Conservation (phyloP, 768 basidiomycete species). For the Mycena alexandri region DNA sequence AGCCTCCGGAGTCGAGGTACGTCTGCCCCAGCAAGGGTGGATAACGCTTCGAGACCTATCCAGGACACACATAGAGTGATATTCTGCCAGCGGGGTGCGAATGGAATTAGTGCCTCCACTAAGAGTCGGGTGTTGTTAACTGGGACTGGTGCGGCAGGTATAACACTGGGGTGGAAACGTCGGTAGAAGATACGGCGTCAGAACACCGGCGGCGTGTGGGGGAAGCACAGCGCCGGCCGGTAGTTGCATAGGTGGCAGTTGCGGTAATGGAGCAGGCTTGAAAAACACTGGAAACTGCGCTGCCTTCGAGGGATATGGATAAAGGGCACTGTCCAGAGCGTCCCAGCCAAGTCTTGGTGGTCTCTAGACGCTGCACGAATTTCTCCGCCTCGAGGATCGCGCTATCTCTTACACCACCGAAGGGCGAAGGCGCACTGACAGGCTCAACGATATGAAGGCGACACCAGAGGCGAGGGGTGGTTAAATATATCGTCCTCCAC, state of each 20-base stretch:
- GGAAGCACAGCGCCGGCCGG: no score
- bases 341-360: not conserved
- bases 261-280: no score
- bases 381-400: not conserved
- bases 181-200: no score
- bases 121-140: not conserved
- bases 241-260: no score
- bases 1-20: slow-evolving; percentile 5
- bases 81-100: slow-evolving; percentile 17
- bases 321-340: no score
- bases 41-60: not conserved
- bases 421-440: no score
- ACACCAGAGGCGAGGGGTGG: slow-evolving; percentile 43
- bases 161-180: no score
- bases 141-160: no score
- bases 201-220: no score
- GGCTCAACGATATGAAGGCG: slow-evolving; percentile 25
- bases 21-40: not conserved
- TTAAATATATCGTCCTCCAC: slow-evolving; percentile 45
- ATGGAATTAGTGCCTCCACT: slow-evolving; percentile 2
- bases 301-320: no score
- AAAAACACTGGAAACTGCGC: no score
- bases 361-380: slow-evolving; percentile 8
- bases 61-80: not conserved
- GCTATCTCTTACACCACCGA: not conserved